These are phyloP conservation scores for Nasturtium officinale DNA, from an alignment of 345 rosid species.

Conservation along the genomic window DNA sequence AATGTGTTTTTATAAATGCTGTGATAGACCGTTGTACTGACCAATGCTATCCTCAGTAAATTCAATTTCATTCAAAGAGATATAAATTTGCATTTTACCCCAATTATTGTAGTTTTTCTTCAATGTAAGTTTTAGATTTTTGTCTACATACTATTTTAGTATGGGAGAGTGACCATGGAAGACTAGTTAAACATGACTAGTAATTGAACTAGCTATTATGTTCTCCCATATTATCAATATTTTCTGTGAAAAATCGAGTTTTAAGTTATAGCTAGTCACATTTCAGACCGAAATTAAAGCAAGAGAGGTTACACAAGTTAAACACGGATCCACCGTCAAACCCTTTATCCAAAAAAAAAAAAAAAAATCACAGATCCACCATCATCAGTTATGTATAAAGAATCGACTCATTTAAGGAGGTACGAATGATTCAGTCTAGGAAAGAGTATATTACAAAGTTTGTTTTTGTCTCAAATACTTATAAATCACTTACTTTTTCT, in stretches of 20 bases:
- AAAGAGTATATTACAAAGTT: slow-evolving; percentile 14
- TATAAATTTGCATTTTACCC: background rate
- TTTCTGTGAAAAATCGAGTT: too few relatives aligned
- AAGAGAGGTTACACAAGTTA: too few relatives aligned
- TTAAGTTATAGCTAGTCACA: too few relatives aligned
- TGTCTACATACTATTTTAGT: background rate
- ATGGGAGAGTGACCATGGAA: background rate
- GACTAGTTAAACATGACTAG: too few relatives aligned
- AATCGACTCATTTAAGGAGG: background rate
- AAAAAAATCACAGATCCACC: too few relatives aligned
- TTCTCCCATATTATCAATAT: too few relatives aligned
- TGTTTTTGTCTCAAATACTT: slow-evolving; percentile 2
- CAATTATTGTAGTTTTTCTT: slow-evolving; percentile 7
- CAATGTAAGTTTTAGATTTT: too few relatives aligned
- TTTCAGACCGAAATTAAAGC: too few relatives aligned
- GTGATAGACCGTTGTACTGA: slow-evolving; percentile 38
- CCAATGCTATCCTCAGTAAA: slow-evolving; percentile 25
- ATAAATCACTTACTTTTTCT: background rate
- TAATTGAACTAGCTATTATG: too few relatives aligned
- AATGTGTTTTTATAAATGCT: slow-evolving; percentile 33
- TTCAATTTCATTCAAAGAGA: slow-evolving; percentile 20
- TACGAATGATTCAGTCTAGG: slow-evolving; percentile 30
- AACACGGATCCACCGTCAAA: too few relatives aligned
- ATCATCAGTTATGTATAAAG: background rate
- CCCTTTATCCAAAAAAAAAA: too few relatives aligned